phyloP scores from a whole-genome alignment of 169 alveolate genomes.

The Eimeria tenella region DNA sequence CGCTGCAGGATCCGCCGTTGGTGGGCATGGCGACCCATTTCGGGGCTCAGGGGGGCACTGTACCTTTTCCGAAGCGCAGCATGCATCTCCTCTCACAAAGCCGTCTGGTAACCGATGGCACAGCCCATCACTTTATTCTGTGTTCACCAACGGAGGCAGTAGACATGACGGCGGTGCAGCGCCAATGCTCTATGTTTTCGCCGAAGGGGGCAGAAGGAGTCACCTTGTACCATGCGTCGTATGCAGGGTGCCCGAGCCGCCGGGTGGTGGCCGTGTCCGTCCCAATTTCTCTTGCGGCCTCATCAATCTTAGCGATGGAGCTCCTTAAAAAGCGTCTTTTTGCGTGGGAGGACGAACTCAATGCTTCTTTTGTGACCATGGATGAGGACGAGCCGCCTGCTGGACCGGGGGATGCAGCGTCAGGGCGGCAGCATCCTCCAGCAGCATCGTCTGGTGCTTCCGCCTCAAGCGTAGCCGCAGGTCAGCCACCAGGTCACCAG shows the following conservation, averaged over 20 bases:
- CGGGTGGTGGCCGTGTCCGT: constrained; percentile 66
- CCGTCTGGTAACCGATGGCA: constrained; percentile 57
- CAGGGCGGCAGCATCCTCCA: constrained; percentile 17
- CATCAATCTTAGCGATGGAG: constrained; percentile 61
- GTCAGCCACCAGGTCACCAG: constrained; percentile 44
- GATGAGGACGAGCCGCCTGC: constrained; percentile 59
- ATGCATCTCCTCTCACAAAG: constrained; percentile 62
- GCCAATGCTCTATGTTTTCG: constrained; percentile 47
- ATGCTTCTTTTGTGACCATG: constrained; percentile 49
- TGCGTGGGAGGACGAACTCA: constrained; percentile 67
- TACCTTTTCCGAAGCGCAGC: constrained; percentile 51
- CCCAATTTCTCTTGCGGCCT: constrained; percentile 68
- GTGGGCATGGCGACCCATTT: constrained; percentile 28
- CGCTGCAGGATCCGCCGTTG: constrained; percentile 52
- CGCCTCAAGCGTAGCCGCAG: constrained; percentile 23
- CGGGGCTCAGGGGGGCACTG: constrained; percentile 54
- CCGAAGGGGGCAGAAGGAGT: constrained; percentile 69
- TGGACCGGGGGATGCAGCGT: constrained; percentile 26
- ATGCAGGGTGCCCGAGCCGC: constrained; percentile 54
- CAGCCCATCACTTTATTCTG: constrained; percentile 66
- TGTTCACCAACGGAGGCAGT: constrained; percentile 68
- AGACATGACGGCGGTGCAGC: constrained; percentile 71
- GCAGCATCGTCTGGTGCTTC: neutral
- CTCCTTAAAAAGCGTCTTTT: constrained; percentile 58
- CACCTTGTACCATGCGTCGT: constrained; percentile 37